Evolutionary conservation across 768 basidiomycete genomes (phyloP).

Genomic region (Psilocybe cubensis): DNA sequence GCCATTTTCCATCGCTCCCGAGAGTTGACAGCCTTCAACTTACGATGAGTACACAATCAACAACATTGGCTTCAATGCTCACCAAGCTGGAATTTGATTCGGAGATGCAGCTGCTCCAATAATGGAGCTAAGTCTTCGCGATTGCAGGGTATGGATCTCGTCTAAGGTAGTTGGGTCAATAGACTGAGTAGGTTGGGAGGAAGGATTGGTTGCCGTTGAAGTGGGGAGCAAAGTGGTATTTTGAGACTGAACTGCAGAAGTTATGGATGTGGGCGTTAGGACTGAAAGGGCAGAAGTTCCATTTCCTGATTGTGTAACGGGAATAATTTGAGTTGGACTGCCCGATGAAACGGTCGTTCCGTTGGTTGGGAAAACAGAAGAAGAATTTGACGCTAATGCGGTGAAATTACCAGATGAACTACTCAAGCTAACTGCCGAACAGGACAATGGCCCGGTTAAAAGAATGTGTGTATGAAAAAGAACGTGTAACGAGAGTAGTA

Average conservation of each 20-base stretch:
- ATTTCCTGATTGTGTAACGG: background rate
- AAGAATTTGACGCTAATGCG: background rate
- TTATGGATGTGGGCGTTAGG: background rate
- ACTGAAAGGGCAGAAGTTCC: background rate
- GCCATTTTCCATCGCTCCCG: slow-evolving; percentile 56
- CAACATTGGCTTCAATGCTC: slow-evolving; percentile 6
- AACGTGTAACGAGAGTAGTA: slow-evolving; percentile 17
- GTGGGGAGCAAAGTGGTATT: slow-evolving; percentile 8
- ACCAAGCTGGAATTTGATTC: slow-evolving; percentile 44
- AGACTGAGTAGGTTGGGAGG: slow-evolving; percentile 18
- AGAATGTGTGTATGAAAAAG: slow-evolving; percentile 19
- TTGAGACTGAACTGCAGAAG: background rate
- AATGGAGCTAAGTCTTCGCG: slow-evolving; percentile 45
- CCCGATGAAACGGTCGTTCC: background rate
- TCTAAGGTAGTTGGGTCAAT: slow-evolving; percentile 20
- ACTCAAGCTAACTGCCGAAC: slow-evolving; percentile 2
- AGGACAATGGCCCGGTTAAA: slow-evolving; percentile 5
- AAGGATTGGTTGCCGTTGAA: background rate
- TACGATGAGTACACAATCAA: background rate
- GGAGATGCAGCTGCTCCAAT: slow-evolving; percentile 36
- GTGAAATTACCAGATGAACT: background rate
- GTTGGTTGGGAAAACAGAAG: slow-evolving; percentile 3
- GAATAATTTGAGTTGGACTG: background rate
- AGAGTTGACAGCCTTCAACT: slow-evolving; percentile 49
- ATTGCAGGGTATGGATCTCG: slow-evolving; percentile 24